Conservation (phyloP, 148 eudicot species). For the Rhododendron griersonianum region DNA sequence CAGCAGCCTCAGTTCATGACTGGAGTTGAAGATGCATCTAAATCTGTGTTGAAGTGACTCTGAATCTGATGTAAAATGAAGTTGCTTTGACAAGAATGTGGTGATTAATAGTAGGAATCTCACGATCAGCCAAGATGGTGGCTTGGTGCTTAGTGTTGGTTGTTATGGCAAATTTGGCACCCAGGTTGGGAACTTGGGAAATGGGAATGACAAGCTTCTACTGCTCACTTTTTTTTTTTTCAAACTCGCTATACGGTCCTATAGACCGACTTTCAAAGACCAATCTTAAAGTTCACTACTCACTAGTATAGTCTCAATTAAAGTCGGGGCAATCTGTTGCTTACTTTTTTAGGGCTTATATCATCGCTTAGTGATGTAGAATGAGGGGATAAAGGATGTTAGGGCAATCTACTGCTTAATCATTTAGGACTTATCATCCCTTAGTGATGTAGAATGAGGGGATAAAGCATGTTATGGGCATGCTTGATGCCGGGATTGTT, state of each 20-base stretch:
- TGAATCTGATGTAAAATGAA: background rate
- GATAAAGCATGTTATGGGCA: no score
- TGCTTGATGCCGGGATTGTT: no score
- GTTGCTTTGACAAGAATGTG: background rate
- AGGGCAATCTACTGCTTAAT: no score
- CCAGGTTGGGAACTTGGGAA: background rate
- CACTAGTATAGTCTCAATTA: background rate
- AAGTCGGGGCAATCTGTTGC: background rate
- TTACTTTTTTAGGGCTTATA: background rate
- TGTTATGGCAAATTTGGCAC: background rate
- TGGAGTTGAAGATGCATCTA: background rate
- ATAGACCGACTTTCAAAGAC: background rate
- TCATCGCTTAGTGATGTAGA: background rate
- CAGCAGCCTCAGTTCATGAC: background rate
- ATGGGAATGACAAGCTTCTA: background rate
- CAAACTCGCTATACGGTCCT: background rate
- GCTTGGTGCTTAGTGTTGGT: background rate
- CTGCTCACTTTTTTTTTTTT: background rate
- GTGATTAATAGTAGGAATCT: background rate
- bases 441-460: no score
- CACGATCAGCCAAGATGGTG: background rate
- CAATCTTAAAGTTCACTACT: background rate
- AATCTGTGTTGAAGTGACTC: background rate
- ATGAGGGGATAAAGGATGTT: background rate
- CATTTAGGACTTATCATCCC: no score